Evolutionary conservation across 2,329 filamentous ascomycete species (phyloP).

Genomic region (Rachicladosporium sp.): DNA sequence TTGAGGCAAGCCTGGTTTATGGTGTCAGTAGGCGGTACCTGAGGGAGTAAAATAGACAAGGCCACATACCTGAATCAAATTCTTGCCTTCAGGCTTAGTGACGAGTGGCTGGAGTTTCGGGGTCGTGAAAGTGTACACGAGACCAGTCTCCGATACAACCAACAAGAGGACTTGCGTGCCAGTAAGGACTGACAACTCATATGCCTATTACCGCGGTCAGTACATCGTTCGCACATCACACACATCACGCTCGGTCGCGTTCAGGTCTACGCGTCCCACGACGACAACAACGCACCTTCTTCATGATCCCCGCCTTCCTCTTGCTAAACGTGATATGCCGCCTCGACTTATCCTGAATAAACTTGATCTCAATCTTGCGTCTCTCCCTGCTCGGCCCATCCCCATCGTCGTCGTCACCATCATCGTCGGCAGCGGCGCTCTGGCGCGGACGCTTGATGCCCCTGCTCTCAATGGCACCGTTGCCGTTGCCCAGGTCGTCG

Average conservation of each 20-base stretch:
- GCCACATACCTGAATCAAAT: conserved; percentile 73
- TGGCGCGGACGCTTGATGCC: conserved; percentile 83
- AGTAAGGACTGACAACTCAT: conserved; percentile 92
- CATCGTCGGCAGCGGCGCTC: conserved; percentile 34
- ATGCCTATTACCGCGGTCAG: conserved; percentile 51
- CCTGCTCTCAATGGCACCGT: conserved; percentile 47
- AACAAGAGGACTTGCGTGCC: conserved; percentile 94
- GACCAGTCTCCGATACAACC: conserved; percentile 90
- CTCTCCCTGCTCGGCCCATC: conserved; percentile 4
- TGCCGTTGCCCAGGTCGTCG: conserved; percentile 54
- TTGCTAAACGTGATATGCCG: conserved; percentile 99
- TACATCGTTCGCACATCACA: neutral
- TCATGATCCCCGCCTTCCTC: conserved; percentile 99
- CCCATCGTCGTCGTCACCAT: neutral
- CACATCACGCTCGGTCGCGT: too few relatives aligned
- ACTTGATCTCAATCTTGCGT: conserved; percentile 87
- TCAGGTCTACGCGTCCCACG: conserved; percentile 2
- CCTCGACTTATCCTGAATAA: conserved; percentile 99
- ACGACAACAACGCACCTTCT: conserved; percentile 58
- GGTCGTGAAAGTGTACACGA: conserved; percentile 98
- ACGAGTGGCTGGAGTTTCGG: conserved; percentile 96
- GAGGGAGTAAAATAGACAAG: neutral
- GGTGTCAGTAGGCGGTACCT: conserved; percentile 10
- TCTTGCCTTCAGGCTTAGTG: conserved; percentile 98
- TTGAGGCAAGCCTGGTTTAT: conserved; percentile 77